A percentile compares a stretch with the other conserved stretches of the same genome.
phyloP scores from a whole-genome alignment of 2,329 filamentous ascomycete genomes.

The Fusarium concolor region DNA sequence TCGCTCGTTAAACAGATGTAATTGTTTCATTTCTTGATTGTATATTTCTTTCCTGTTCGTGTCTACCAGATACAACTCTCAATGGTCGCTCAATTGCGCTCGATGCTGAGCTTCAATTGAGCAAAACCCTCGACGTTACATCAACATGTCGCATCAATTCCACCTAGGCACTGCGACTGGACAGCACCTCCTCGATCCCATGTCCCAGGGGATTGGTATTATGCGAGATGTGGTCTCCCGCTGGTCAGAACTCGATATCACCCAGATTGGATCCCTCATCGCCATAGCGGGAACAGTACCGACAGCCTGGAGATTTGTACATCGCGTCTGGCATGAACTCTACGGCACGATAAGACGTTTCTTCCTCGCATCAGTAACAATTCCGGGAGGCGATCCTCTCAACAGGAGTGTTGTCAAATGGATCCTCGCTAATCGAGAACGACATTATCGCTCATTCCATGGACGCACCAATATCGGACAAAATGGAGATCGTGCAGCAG shows the following conservation, averaged over 20 bases:
- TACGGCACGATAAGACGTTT: conserved; percentile 56
- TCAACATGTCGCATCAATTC: conserved; percentile 40
- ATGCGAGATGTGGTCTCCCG: conserved; percentile 53
- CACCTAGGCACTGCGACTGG: conserved; percentile 35
- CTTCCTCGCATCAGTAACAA: conserved; percentile 58
- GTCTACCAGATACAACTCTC: not conserved
- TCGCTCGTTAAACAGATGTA: conserved; percentile 39
- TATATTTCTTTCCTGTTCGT: not conserved
- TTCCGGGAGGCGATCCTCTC: conserved; percentile 58
- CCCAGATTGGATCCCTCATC: conserved; percentile 58
- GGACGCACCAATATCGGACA: conserved; percentile 55
- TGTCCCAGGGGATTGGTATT: conserved; percentile 50
- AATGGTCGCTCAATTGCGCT: conserved; percentile 21
- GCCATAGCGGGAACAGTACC: conserved; percentile 58
- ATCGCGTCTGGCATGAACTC: conserved; percentile 51
- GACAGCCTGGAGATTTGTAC: conserved; percentile 54
- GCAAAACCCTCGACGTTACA: not conserved
- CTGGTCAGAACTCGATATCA: conserved; percentile 60
- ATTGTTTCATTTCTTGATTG: conserved; percentile 6
- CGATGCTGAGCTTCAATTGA: conserved; percentile 5
- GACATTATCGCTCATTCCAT: conserved; percentile 57
- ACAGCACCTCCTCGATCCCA: conserved; percentile 46
- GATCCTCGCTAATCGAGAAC: conserved; percentile 56
- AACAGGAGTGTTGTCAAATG: conserved; percentile 60
- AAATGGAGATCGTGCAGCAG: conserved; percentile 52